Conservation (phyloP, 1,139 yeast genomes). For the Pneumocystis oryctolagi region DNA sequence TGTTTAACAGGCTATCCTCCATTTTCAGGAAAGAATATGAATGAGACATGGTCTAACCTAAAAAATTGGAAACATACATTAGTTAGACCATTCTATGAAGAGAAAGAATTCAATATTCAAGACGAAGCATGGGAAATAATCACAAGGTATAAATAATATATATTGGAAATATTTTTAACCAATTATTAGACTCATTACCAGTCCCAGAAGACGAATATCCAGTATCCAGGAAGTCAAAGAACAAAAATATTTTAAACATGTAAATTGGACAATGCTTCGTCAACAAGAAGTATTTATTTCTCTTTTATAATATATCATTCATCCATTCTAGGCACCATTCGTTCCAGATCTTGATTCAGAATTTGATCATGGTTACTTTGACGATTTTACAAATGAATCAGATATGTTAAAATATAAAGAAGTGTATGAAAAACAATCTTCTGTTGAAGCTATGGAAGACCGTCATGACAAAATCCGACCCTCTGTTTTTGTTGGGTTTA, state of each 20-base stretch:
- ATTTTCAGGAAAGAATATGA: constrained; percentile 82
- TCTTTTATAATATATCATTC: not conserved
- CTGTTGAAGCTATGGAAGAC: constrained; percentile 68
- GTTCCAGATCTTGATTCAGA: constrained; percentile 93
- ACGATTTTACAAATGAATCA: constrained; percentile 88
- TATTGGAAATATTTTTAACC: not conserved
- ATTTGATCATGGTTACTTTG: constrained; percentile 97
- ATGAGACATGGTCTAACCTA: constrained; percentile 86
- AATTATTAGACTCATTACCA: constrained; percentile 45
- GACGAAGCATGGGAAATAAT: constrained; percentile 94
- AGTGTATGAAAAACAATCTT: constrained; percentile 78
- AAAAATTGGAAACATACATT: constrained; percentile 85
- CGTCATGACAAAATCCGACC: constrained; percentile 36
- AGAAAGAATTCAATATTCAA: constrained; percentile 13
- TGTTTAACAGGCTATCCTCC: constrained; percentile 94
- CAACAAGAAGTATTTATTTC: constrained; percentile 28
- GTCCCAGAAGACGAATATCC: constrained; percentile 59
- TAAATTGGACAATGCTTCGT: constrained; percentile 62
- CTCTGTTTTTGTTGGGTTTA: constrained; percentile 83
- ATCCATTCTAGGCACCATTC: constrained; percentile 55
- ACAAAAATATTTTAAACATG: constrained; percentile 70
- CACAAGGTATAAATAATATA: constrained; percentile 24
- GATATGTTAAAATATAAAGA: constrained; percentile 97
- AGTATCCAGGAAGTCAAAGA: constrained; percentile 66
- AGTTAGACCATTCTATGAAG: constrained; percentile 57